Evolutionary conservation across 768 basidiomycete species (phyloP).

Genomic region (Boletales sp.): DNA sequence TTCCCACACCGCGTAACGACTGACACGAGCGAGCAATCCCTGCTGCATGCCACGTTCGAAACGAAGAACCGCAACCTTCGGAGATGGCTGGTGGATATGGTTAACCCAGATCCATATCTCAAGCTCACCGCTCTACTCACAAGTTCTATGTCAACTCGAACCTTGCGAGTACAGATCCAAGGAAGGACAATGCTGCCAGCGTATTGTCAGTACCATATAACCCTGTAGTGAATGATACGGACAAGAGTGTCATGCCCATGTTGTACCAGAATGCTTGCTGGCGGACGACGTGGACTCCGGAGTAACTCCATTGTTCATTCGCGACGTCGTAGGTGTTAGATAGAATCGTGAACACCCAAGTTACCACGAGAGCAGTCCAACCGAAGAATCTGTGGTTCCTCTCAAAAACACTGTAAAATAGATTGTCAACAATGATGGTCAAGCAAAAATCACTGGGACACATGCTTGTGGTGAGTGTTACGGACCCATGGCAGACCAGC

Average conservation of each 20-base stretch:
- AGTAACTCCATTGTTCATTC: slow-evolving; percentile 55
- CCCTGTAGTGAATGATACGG: slow-evolving; percentile 23
- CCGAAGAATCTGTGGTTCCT: slow-evolving; percentile 78
- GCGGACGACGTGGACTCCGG: slow-evolving; percentile 49
- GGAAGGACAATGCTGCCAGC: slow-evolving; percentile 59
- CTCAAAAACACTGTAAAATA: slow-evolving; percentile 60
- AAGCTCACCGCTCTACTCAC: slow-evolving; percentile 38
- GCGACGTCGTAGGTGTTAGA: slow-evolving; percentile 57
- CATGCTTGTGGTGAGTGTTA: slow-evolving; percentile 78
- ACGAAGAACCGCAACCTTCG: slow-evolving; percentile 74
- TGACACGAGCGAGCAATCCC: slow-evolving; percentile 70
- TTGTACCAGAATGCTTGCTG: slow-evolving; percentile 81
- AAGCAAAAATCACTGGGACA: slow-evolving; percentile 2
- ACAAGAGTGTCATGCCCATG: slow-evolving; percentile 73
- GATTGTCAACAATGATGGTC: neutral
- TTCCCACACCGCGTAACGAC: slow-evolving; percentile 70
- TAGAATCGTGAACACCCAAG: slow-evolving; percentile 66
- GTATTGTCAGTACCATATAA: neutral
- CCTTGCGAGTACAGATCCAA: slow-evolving; percentile 74
- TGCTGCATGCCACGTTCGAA: slow-evolving; percentile 85
- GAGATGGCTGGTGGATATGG: slow-evolving; percentile 53
- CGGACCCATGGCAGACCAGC: slow-evolving; percentile 79
- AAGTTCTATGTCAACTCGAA: slow-evolving; percentile 70
- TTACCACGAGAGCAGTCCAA: slow-evolving; percentile 58
- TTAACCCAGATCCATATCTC: neutral